Conservation (phyloP, 1,284 basidiomycete species). For the Coniferiporia sulphurascens region DNA sequence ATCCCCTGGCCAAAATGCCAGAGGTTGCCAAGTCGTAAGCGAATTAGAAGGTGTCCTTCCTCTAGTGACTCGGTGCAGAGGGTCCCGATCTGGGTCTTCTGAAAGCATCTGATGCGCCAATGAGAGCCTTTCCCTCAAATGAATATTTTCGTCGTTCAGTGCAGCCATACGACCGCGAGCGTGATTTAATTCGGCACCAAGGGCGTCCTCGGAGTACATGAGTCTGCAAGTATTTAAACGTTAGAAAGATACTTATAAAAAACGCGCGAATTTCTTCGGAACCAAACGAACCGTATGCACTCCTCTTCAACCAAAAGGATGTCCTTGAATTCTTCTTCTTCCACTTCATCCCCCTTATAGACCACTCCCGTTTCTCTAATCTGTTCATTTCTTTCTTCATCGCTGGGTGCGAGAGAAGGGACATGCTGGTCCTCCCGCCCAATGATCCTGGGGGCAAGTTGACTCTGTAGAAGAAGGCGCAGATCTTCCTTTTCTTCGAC, state of each 20-base stretch:
- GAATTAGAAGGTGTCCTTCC: background rate
- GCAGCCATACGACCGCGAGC: background rate
- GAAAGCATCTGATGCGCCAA: background rate
- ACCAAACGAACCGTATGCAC: slow-evolving; percentile 12
- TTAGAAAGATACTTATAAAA: background rate
- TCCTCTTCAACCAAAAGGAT: slow-evolving; percentile 16
- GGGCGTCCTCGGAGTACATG: slow-evolving; percentile 5
- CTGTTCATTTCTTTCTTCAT: background rate
- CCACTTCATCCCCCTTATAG: background rate
- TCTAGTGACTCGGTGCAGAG: background rate
- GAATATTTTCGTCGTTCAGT: slow-evolving; percentile 4
- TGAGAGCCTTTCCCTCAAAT: background rate
- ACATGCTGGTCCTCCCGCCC: background rate
- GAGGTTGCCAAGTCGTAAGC: background rate
- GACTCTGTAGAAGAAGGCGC: background rate
- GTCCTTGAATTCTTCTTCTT: slow-evolving; percentile 1
- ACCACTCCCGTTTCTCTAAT: background rate
- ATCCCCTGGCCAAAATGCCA: background rate
- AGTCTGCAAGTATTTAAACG: slow-evolving; percentile 2
- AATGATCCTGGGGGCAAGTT: background rate
- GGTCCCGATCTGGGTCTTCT: background rate
- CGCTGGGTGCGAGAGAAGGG: background rate
- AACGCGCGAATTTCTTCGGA: background rate
- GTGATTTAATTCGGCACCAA: background rate
- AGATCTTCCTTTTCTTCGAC: slow-evolving; percentile 9